Conservation (phyloP, 768 basidiomycete species). For the Pisolithus sp. region DNA sequence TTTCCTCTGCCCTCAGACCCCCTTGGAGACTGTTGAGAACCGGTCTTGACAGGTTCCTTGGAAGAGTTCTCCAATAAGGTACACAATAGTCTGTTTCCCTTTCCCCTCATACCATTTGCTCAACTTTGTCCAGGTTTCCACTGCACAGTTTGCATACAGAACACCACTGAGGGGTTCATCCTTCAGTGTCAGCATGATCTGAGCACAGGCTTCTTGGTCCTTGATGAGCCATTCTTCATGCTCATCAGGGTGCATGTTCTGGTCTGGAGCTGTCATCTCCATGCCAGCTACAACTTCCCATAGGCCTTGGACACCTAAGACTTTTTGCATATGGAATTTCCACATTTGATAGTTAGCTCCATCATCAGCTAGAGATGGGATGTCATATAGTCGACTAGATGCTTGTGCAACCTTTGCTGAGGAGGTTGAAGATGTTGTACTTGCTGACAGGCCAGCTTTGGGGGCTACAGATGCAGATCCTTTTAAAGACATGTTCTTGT, state of each 20-base stretch:
- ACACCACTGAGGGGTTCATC: conserved; percentile 19
- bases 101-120: conserved; percentile 15
- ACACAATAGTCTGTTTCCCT: conserved; percentile 16
- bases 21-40: too few relatives aligned
- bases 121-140: conserved; percentile 16
- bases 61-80: conserved; percentile 20
- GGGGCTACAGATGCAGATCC: too few relatives aligned
- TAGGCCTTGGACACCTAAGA: conserved; percentile 12
- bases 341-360: conserved; percentile 9
- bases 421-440: too few relatives aligned
- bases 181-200: conserved; percentile 18
- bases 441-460: too few relatives aligned
- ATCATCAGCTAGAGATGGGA: conserved; percentile 6
- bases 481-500: too few relatives aligned
- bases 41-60: too few relatives aligned
- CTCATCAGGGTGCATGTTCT: background rate
- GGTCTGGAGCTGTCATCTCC: background rate
- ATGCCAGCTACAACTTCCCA: conserved; percentile 3
- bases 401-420: too few relatives aligned
- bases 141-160: conserved; percentile 5
- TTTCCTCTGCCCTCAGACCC: too few relatives aligned
- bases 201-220: conserved; percentile 14
- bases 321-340: conserved; percentile 9
- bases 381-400: conserved; percentile 3
- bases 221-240: background rate